Conservation (phyloP, 2,329 filamentous ascomycete genomes). For the Paracamarosporium sp. region DNA sequence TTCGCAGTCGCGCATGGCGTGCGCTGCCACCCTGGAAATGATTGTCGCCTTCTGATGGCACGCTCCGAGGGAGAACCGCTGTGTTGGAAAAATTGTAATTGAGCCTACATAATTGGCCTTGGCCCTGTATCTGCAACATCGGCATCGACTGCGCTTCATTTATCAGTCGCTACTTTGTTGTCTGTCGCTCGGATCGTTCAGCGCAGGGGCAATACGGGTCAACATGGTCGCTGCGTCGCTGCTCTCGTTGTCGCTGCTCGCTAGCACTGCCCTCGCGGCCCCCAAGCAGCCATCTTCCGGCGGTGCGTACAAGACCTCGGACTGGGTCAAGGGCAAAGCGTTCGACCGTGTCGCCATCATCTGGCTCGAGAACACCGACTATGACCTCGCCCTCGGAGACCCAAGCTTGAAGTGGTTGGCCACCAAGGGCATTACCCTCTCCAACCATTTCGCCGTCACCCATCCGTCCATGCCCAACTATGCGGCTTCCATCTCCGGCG, state of each 20-base stretch:
- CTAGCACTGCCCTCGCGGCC: not conserved
- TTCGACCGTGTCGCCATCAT: slow-evolving; percentile 77
- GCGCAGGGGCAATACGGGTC: not conserved
- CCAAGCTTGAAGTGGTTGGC: slow-evolving; percentile 66
- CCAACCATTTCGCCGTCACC: slow-evolving; percentile 64
- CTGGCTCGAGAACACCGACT: slow-evolving; percentile 81
- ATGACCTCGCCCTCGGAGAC: slow-evolving; percentile 68
- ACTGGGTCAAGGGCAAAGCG: slow-evolving; percentile 70
- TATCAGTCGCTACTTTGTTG: not conserved
- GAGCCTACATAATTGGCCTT: not conserved
- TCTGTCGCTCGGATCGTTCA: not conserved
- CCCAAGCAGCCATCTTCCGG: not conserved
- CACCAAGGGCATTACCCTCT: slow-evolving; percentile 67
- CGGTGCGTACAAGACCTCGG: slow-evolving; percentile 46
- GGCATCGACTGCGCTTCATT: not conserved
- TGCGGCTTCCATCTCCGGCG: slow-evolving; percentile 70
- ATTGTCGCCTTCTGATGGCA: not conserved
- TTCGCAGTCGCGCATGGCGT: not conserved
- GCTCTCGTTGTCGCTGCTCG: slow-evolving; percentile 19
- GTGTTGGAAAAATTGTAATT: not conserved
- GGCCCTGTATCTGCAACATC: not conserved
- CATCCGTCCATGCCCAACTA: slow-evolving; percentile 81
- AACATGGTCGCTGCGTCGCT: slow-evolving; percentile 14
- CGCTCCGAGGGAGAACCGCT: not conserved
- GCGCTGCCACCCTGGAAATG: not conserved